phyloP scores from a whole-genome alignment of 2,329 filamentous ascomycete species.

The Epicoccum nigrum region DNA sequence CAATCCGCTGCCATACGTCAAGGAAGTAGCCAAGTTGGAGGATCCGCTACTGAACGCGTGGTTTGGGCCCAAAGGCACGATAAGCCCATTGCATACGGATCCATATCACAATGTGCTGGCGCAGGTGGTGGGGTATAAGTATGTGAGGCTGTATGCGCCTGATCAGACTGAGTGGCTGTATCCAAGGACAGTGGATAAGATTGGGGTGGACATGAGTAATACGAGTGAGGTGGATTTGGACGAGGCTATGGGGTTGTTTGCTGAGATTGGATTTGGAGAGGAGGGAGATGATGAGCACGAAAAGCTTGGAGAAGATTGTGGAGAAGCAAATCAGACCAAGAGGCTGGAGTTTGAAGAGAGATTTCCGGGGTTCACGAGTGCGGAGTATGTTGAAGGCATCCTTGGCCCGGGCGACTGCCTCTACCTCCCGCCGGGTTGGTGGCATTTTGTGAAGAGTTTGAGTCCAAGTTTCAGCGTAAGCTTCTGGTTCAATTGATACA shows the following conservation, averaged over 20 bases:
- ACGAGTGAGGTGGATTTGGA: constrained; percentile 82
- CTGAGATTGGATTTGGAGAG: constrained; percentile 22
- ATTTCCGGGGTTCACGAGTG: constrained; percentile 63
- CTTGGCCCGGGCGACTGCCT: constrained; percentile 81
- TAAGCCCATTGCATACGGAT: constrained; percentile 92
- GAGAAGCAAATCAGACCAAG: background rate
- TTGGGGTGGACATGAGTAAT: constrained; percentile 88
- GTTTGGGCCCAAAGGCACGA: constrained; percentile 87
- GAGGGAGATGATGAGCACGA: background rate
- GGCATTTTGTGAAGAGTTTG: constrained; percentile 92
- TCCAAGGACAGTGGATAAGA: constrained; percentile 65
- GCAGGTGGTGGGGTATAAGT: constrained; percentile 89
- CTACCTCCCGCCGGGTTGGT: constrained; percentile 94
- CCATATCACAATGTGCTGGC: constrained; percentile 91
- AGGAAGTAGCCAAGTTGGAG: constrained; percentile 37
- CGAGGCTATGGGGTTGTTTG: constrained; percentile 61
- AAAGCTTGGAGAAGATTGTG: constrained; percentile 25
- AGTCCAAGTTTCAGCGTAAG: constrained; percentile 92
- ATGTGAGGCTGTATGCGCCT: constrained; percentile 85
- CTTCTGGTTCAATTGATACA: constrained; percentile 79
- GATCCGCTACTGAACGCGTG: constrained; percentile 84
- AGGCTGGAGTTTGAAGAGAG: constrained; percentile 29
- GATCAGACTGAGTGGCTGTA: constrained; percentile 63
- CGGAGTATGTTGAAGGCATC: constrained; percentile 77
- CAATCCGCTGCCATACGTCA: constrained; percentile 23